A percentile compares a stretch with the other conserved stretches of the same genome.
Conservation (phyloP, 106 monocot genomes). For the Dactylorhiza incarnata region DNA sequence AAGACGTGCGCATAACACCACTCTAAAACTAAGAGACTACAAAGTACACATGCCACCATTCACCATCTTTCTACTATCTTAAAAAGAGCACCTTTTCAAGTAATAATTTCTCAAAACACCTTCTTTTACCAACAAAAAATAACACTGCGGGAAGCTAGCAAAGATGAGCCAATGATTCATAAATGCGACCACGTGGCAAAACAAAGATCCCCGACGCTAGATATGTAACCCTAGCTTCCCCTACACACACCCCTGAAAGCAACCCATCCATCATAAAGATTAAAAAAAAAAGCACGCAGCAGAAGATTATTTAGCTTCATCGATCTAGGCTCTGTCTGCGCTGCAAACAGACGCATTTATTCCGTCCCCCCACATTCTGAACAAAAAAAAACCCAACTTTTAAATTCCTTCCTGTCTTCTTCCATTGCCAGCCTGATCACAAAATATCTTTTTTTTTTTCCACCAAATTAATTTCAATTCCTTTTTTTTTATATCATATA, state of each 20-base stretch:
- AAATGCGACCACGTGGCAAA: constrained; percentile 9
- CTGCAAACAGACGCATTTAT: background rate
- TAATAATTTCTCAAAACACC: too few species aligned
- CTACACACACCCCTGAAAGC: background rate
- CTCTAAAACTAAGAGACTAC: too few species aligned
- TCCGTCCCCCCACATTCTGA: background rate
- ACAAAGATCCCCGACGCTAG: background rate
- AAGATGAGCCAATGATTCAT: background rate
- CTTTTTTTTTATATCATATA: too few species aligned
- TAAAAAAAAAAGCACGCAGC: constrained; percentile 4
- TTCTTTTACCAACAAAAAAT: background rate
- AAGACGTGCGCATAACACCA: too few species aligned
- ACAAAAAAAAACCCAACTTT: background rate
- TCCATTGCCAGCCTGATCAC: background rate
- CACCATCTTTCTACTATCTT: too few species aligned
- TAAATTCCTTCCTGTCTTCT: constrained; percentile 4
- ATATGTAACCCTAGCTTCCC: background rate
- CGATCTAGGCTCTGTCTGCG: background rate
- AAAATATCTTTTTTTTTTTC: background rate
- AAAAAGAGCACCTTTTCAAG: too few species aligned
- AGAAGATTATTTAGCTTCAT: background rate
- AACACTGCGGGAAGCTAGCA: background rate
- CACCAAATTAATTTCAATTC: background rate
- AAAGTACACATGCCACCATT: too few species aligned
- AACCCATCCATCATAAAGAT: background rate